phyloP scores from a whole-genome alignment of 495 filamentous ascomycete genomes.

The Oleoguttula mirabilis region DNA sequence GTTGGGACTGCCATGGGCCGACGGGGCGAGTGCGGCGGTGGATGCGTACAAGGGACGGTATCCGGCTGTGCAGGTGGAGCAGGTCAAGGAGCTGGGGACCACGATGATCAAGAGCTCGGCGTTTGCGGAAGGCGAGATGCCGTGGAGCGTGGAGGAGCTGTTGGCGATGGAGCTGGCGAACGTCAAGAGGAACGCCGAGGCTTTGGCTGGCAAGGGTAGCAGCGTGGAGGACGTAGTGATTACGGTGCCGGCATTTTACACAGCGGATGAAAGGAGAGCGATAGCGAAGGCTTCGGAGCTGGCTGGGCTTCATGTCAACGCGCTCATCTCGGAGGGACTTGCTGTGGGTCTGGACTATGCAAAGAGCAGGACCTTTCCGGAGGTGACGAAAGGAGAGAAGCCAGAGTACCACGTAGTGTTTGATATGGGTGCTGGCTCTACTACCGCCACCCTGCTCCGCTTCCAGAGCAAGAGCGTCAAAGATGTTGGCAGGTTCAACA shows the following conservation, averaged over 20 bases:
- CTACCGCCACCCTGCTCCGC: constrained; percentile 81
- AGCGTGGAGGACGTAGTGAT: constrained; percentile 70
- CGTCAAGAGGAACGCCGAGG: constrained; percentile 75
- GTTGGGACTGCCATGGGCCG: constrained; percentile 54
- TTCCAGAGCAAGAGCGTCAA: constrained; percentile 86
- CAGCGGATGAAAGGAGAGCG: constrained; percentile 73
- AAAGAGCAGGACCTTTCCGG: constrained; percentile 77
- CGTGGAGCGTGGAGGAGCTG: constrained; percentile 83
- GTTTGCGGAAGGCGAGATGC: constrained; percentile 51
- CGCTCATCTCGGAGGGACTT: constrained; percentile 77
- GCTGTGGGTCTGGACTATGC: constrained; percentile 94
- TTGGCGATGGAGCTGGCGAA: constrained; percentile 93
- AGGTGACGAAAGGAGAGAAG: constrained; percentile 67
- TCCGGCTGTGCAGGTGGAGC: constrained; percentile 51
- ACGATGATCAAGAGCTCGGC: constrained; percentile 65
- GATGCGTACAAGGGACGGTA: constrained; percentile 56
- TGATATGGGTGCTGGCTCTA: constrained; percentile 97
- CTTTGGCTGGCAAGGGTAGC: constrained; percentile 65
- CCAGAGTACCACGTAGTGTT: constrained; percentile 89
- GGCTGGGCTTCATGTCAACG: constrained; percentile 75
- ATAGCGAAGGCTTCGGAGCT: constrained; percentile 71
- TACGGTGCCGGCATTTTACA: constrained; percentile 86
- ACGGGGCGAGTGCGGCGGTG: constrained; percentile 37
- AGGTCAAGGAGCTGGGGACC: constrained; percentile 50
- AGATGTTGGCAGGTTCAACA: constrained; percentile 87